Evolutionary conservation across 2,329 filamentous ascomycete species (phyloP).

Genomic region (Fusarium metavorans): DNA sequence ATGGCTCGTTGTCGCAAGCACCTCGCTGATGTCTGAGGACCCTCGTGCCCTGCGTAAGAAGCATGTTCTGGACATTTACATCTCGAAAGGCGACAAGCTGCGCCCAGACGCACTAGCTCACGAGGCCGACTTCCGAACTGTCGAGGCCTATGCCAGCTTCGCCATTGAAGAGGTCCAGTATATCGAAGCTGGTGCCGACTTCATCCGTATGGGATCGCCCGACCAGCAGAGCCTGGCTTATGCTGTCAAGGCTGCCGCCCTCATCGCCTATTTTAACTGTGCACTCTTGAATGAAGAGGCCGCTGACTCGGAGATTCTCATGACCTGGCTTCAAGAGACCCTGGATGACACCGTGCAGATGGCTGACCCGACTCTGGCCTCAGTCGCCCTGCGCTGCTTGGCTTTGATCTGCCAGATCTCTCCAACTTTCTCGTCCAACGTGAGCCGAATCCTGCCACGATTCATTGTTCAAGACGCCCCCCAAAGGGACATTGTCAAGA

Average conservation of each 20-base stretch:
- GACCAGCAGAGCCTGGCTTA: slow-evolving; percentile 90
- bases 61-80: slow-evolving; percentile 80
- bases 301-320: slow-evolving; percentile 81
- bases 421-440: slow-evolving; percentile 76
- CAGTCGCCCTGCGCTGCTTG: slow-evolving; percentile 83
- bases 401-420: slow-evolving; percentile 83
- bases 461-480: slow-evolving; percentile 89
- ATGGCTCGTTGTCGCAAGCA: slow-evolving; percentile 82
- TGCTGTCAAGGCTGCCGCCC: slow-evolving; percentile 83
- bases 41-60: slow-evolving; percentile 68
- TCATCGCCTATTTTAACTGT: slow-evolving; percentile 89
- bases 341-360: slow-evolving; percentile 85
- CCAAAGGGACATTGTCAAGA: slow-evolving; percentile 74
- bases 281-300: slow-evolving; percentile 83
- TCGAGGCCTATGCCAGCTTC: slow-evolving; percentile 76
- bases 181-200: slow-evolving; percentile 90
- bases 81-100: slow-evolving; percentile 66
- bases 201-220: slow-evolving; percentile 81
- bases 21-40: slow-evolving; percentile 77
- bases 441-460: slow-evolving; percentile 83
- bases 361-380: slow-evolving; percentile 81
- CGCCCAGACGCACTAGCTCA: slow-evolving; percentile 51
- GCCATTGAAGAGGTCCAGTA: slow-evolving; percentile 86
- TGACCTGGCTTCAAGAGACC: slow-evolving; percentile 87
- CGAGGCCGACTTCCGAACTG: slow-evolving; percentile 66